Percentiles rank a stretch among this genome's conserved stretches.
Evolutionary conservation across 1,139 yeast genomes (phyloP).

Genomic region (Saccharomyces hybrid): DNA sequence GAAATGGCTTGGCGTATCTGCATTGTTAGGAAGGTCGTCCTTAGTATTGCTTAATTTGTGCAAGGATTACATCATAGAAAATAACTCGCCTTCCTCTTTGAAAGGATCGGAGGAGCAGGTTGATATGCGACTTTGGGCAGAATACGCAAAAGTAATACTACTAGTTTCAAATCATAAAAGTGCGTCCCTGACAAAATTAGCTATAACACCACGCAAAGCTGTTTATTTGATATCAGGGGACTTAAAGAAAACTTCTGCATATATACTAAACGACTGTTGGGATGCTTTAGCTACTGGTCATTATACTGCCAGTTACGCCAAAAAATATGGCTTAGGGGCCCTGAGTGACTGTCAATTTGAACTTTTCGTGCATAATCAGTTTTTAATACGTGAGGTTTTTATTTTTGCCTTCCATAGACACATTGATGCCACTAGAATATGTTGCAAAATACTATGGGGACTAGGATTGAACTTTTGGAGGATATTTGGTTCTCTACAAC

Average conservation of each 20-base stretch:
- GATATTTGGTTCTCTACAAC: constrained; percentile 13
- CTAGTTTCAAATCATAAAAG: constrained; percentile 33
- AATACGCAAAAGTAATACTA: constrained; percentile 51
- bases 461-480: constrained; percentile 30
- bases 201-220: constrained; percentile 68
- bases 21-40: constrained; percentile 54
- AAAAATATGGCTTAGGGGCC: constrained; percentile 51
- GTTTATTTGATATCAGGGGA: constrained; percentile 57
- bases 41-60: constrained; percentile 51
- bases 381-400: constrained; percentile 58
- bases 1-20: constrained; percentile 63
- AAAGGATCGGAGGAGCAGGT: constrained; percentile 41
- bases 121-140: constrained; percentile 57
- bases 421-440: constrained; percentile 51
- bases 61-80: constrained; percentile 45
- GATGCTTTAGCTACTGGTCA: constrained; percentile 46
- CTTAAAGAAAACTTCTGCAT: constrained; percentile 53
- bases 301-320: constrained; percentile 6
- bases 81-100: constrained; percentile 43
- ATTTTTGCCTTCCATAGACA: constrained; percentile 65
- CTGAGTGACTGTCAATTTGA: constrained; percentile 71
- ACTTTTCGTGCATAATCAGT: constrained; percentile 50
- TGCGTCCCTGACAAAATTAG: constrained; percentile 41
- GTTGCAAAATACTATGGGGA: constrained; percentile 66
- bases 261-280: constrained; percentile 58